Base-by-base conservation (phyloP, 2,329 filamentous ascomycete species). In the Cordyceps tenuipes region DNA sequence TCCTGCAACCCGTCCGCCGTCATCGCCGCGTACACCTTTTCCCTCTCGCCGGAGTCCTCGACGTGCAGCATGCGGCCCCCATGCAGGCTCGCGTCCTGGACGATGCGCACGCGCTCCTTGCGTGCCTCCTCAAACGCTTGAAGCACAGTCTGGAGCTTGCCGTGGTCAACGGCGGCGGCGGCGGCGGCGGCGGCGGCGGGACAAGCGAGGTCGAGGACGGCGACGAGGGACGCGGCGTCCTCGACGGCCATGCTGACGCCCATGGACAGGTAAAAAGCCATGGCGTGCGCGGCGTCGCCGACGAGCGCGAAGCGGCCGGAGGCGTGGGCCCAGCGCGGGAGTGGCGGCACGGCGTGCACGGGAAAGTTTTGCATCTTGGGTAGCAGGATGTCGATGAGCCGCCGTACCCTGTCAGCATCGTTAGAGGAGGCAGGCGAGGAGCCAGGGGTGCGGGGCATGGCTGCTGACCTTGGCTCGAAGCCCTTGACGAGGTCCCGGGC, bases 251-350 rank as follows among this genome's bases (percentile, higher is more conserved):
- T 46, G 48, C 63, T 64, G 2, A 64, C 64, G 15, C 64, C 63
- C 64, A 65, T 64, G 49, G 64, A 65, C 44, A 64, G 57, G 49
- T 62, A 64, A 31, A 64, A 65, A 5, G 62, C 59, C 64, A 65
- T 64, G 44, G 64, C 64, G 53, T 65, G 64, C n/a, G 63, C 61
- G 15, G 61, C 54, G 52, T 65, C 64, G 47, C 64, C 64, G 21
- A 64, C 36, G 10, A 65, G 51, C 4, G 57, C 50, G 26, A 65
- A 65, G 4, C 61, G 60, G 23, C 64, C 64, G 0, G 63, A 61
- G 8, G 47, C 17, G 15, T 64, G 60, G 8, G 21, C 31, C 64
- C 63, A 65, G 29, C n/a, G 31, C 15, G 62, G 57, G 8, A 63
- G 31, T 6, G 63, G 62, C 13, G 64, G 62, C 13, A 65, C 64